A percentile compares a stretch with the other conserved stretches of the same genome.
Conservation (phyloP, 2,329 filamentous ascomycete genomes). For the Tolypocladium ovalisporum region DNA sequence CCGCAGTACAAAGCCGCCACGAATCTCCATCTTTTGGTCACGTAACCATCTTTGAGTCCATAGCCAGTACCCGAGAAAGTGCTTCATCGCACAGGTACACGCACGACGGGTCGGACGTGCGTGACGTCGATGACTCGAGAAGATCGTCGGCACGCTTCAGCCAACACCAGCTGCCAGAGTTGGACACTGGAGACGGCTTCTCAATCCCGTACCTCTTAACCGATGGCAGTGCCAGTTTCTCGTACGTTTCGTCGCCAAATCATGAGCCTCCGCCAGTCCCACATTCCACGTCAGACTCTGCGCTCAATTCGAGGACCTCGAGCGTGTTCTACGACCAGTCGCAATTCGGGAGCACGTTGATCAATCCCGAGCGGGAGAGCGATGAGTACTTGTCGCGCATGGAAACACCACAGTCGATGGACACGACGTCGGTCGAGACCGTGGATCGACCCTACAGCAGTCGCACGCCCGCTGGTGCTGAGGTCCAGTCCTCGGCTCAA, state of each 20-base stretch:
- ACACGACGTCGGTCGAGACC: constrained; percentile 32
- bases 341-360: constrained; percentile 27
- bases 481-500: constrained; percentile 19
- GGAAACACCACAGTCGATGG: constrained; percentile 34
- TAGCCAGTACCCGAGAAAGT: constrained; percentile 4
- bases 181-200: constrained; percentile 41
- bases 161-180: constrained; percentile 34
- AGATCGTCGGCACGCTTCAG: constrained; percentile 14
- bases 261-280: constrained; percentile 43
- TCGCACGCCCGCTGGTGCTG: constrained; percentile 25
- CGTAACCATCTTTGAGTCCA: constrained; percentile 19
- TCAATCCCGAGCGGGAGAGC: constrained; percentile 33
- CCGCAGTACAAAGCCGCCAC: constrained; percentile 14
- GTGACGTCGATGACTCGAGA: constrained; percentile 13
- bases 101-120: constrained; percentile 7
- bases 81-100: not conserved
- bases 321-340: constrained; percentile 27
- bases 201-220: constrained; percentile 34
- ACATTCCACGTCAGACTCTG: constrained; percentile 19
- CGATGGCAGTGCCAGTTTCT: constrained; percentile 15
- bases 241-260: constrained; percentile 29
- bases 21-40: constrained; percentile 18
- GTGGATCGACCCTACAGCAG: constrained; percentile 27
- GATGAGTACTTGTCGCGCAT: constrained; percentile 31
- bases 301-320: constrained; percentile 29